phyloP scores from a whole-genome alignment of 371 early-diverging fungal species.

The Actinomortierella ambigua region DNA sequence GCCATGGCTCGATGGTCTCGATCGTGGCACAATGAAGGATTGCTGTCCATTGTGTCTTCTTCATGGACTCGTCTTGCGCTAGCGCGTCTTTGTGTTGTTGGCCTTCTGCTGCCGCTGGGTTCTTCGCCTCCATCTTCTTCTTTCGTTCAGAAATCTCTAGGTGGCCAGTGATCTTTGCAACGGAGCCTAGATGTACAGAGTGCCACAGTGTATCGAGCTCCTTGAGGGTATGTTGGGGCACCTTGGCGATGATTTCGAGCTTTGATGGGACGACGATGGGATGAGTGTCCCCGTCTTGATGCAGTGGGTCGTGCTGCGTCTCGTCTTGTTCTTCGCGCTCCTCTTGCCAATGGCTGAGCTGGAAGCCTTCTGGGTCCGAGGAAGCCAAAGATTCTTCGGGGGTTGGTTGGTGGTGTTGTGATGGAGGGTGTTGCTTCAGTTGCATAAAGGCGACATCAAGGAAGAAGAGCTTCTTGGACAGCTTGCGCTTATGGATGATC shows the following conservation, averaged over 20 bases:
- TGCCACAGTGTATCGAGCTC: constrained; percentile 36
- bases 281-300: not conserved
- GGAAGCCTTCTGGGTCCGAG: constrained; percentile 39
- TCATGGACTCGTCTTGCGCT: not conserved
- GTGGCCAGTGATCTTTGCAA: constrained; percentile 26
- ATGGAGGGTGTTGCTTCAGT: not conserved
- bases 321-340: constrained; percentile 24
- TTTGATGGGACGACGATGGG: not conserved
- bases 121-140: no score
- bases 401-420: constrained; percentile 16
- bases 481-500: constrained; percentile 53
- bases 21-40: constrained; percentile 33
- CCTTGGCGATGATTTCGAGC: constrained; percentile 36
- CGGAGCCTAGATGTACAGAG: constrained; percentile 31
- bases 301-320: constrained; percentile 12
- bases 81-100: not conserved
- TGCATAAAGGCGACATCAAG: constrained; percentile 49
- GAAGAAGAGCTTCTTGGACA: constrained; percentile 53
- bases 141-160: constrained; percentile 32
- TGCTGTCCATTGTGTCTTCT: constrained; percentile 13
- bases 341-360: constrained; percentile 33
- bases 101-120: not conserved
- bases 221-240: constrained; percentile 22
- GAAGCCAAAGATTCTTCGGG: constrained; percentile 46
- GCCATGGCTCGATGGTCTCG: constrained; percentile 31